Conservation (phyloP, 345 rosid species). For the Aurinia saxatilis region DNA sequence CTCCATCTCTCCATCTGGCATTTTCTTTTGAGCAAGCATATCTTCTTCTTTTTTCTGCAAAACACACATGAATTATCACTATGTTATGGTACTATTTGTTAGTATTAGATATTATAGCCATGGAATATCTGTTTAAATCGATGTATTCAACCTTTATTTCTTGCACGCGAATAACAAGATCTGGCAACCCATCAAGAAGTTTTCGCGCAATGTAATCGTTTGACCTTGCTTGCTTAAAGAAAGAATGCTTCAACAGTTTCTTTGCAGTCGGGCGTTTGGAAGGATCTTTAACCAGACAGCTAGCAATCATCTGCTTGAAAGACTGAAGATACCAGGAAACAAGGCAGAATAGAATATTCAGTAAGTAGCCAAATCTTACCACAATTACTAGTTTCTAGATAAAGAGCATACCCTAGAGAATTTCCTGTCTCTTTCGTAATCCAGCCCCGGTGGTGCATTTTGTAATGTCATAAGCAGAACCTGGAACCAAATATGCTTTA, state of each 20-base stretch:
- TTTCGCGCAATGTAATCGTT: slow-evolving; percentile 70
- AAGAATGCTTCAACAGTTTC: slow-evolving; percentile 77
- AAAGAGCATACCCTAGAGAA: slow-evolving; percentile 70
- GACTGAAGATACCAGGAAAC: slow-evolving; percentile 45
- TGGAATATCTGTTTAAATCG: not conserved
- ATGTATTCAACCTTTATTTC: slow-evolving; percentile 61
- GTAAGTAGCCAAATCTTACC: not conserved
- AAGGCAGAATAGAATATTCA: slow-evolving; percentile 9
- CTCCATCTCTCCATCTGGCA: slow-evolving; percentile 94
- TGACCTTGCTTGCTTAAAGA: slow-evolving; percentile 95
- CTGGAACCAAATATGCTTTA: slow-evolving; percentile 38
- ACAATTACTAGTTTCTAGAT: not conserved
- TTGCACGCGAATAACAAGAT: slow-evolving; percentile 85
- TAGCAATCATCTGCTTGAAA: slow-evolving; percentile 99
- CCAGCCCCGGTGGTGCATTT: slow-evolving; percentile 97
- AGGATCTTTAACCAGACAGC: slow-evolving; percentile 98
- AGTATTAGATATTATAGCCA: not conserved
- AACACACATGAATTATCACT: not conserved
- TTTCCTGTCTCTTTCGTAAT: slow-evolving; percentile 90
- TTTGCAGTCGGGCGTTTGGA: slow-evolving; percentile 85
- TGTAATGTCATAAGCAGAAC: slow-evolving; percentile 99
- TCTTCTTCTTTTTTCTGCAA: slow-evolving; percentile 90
- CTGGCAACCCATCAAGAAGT: slow-evolving; percentile 87
- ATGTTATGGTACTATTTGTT: not conserved
- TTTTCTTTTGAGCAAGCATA: slow-evolving; percentile 98